These are phyloP conservation scores for Schizonepeta tenuifolia DNA, from an alignment of 257 asterid genomes.

Conservation along the genomic window DNA sequence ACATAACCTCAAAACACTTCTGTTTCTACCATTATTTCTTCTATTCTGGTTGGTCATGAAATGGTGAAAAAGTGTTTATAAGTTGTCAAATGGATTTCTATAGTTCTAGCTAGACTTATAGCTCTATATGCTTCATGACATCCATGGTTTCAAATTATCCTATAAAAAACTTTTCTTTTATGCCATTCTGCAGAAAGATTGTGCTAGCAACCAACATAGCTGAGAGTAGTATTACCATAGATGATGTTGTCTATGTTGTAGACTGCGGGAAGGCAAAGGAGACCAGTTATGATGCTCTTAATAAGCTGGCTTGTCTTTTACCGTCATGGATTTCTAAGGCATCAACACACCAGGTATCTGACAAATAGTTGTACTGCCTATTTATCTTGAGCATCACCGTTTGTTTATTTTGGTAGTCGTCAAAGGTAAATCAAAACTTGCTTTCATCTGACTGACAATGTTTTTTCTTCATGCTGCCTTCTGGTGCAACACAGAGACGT, in stretches of 20 bases:
- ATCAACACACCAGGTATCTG: constrained; percentile 91
- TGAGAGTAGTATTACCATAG: constrained; percentile 97
- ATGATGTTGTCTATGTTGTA: constrained; percentile 90
- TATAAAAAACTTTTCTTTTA: background rate
- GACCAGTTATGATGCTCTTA: constrained; percentile 96
- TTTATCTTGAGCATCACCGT: background rate
- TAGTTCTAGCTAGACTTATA: constrained; percentile 12
- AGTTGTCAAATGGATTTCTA: constrained; percentile 17
- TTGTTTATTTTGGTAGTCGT: background rate
- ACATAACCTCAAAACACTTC: background rate
- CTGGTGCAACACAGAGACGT: constrained; percentile 71
- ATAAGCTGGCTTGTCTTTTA: constrained; percentile 89
- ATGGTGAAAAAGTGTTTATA: background rate
- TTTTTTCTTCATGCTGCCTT: constrained; percentile 17
- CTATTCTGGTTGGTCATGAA: constrained; percentile 19
- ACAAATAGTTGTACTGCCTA: background rate
- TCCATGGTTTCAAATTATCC: constrained; percentile 1
- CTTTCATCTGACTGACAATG: background rate
- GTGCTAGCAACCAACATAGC: constrained; percentile 96
- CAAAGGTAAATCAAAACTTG: background rate
- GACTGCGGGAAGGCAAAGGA: constrained; percentile 99
- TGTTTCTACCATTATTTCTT: background rate
- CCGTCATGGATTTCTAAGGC: constrained; percentile 99
- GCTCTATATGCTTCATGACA: constrained; percentile 21
- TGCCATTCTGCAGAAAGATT: constrained; percentile 71